A percentile compares a stretch with the other conserved stretches of the same genome.
Conservation (phyloP, 2,329 filamentous ascomycete species). For the Cladosporium oxysporum region DNA sequence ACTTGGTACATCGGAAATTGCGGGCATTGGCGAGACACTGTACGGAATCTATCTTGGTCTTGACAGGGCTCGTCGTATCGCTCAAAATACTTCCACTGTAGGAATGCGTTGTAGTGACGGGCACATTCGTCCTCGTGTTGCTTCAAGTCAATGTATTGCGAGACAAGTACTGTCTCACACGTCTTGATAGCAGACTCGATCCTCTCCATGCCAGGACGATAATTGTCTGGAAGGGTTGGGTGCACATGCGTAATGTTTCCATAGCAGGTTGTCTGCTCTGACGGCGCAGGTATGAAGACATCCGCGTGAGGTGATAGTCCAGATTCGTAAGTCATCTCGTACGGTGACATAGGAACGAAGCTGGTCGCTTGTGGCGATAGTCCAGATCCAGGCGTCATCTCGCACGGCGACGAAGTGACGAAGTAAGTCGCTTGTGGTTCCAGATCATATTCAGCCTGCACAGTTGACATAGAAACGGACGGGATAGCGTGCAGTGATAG, state of each 20-base stretch:
- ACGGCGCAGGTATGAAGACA: background rate
- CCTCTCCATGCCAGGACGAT: background rate
- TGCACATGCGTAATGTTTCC: background rate
- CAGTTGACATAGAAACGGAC: background rate
- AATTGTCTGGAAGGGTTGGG: background rate
- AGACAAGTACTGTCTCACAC: background rate
- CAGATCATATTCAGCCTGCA: background rate
- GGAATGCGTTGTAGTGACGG: background rate
- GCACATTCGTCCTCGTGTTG: background rate
- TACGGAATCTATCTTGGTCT: background rate
- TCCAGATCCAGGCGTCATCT: background rate
- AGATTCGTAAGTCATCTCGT: background rate
- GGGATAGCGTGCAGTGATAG: background rate
- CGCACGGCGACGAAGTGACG: background rate
- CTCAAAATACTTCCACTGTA: background rate
- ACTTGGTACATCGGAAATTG: background rate
- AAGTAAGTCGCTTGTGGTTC: background rate
- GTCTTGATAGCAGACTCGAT: background rate
- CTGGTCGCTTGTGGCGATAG: background rate
- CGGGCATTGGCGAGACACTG: background rate
- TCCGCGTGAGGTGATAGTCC: background rate
- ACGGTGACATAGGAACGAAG: background rate
- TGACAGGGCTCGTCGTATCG: background rate
- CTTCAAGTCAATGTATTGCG: background rate
- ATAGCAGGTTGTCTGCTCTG: background rate